Base-by-base conservation (phyloP, 352 stramenopile genomes). In the Globisporangium okanoganense region DNA sequence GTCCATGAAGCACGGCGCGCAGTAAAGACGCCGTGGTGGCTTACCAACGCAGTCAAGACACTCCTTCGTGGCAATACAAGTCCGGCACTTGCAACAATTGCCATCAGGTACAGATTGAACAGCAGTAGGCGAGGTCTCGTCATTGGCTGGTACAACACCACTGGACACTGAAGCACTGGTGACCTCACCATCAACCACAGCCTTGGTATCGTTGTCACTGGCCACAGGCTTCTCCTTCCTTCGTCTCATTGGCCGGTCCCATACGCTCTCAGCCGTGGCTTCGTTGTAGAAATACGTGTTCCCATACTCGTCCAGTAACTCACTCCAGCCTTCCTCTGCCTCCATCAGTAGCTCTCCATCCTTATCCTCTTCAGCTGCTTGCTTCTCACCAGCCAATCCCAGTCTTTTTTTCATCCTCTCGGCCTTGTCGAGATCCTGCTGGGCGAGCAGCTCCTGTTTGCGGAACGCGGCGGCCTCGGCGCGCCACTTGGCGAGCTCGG, bases 261-360 rank as follows among this genome's bases (percentile, higher is more conserved):
- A 92, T 6, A 65, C 65, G 41, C 75, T 88, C 59, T 82, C 69
- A 20, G 61, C 65, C 5, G 78, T 88, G 2, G 25, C 51, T 9
- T 71, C 56, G 33, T 90, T 89, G 65, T 78, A 90, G 67, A 78
- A 92, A 33, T 92, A 92, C 13, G 55, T 41, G n/a, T 87, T 82
- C 8, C 71, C 77, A 56, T 80, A 76, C 27, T 73, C 71, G 55
- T 88, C 77, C 3, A 16, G 22, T 12, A 76, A 31, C 16, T 72
- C 56, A 13, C 62, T 31, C 80, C 80, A 88, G 7, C 50, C 50
- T 8, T 54, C 55, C 6, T 59, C 49, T 7, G 65, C 31, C 0
- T 25, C 20, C 35, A 53, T 56, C 14, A 14, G 12, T 24, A 43
- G 3, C 29, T 29, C 1, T 31, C 56, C 45, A 14, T 63, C 31